Conservation (phyloP, 2,329 filamentous ascomycete species). For the Colletotrichum chrysophilum region DNA sequence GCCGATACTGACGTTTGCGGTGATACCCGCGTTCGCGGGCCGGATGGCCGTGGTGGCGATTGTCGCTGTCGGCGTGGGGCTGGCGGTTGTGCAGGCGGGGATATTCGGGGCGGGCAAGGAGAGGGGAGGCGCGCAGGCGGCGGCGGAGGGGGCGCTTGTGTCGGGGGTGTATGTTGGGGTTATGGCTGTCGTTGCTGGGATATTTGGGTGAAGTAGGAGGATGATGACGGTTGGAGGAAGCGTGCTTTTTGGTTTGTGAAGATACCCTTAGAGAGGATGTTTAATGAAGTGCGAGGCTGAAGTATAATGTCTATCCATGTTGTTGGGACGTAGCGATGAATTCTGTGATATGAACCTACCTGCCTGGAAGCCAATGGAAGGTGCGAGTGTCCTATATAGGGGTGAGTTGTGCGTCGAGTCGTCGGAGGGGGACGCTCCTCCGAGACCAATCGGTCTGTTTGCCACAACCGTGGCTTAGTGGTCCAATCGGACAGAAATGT, state of each 20-base stretch:
- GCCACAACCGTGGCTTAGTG: too few relatives aligned
- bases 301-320: not conserved
- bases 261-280: not conserved
- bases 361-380: rapidly evolving
- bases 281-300: not conserved
- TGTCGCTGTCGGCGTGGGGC: constrained; percentile 50
- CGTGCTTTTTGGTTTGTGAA: not conserved
- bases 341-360: not conserved
- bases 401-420: not conserved
- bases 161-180: constrained; percentile 37
- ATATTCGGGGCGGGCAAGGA: constrained; percentile 27
- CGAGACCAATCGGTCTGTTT: too few relatives aligned
- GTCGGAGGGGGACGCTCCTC: not conserved
- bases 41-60: constrained; percentile 63
- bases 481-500: too few relatives aligned
- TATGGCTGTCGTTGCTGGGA: constrained; percentile 39
- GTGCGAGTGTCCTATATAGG: not conserved
- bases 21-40: constrained; percentile 61
- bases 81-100: constrained; percentile 32
- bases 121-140: constrained; percentile 17
- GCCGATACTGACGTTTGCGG: constrained; percentile 62
- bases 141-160: constrained; percentile 27
- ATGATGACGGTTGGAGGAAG: not conserved
- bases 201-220: constrained; percentile 19
- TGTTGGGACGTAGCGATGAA: rapidly evolving